Conservation (phyloP, 2,329 filamentous ascomycete genomes). For the Alternaria sp. region DNA sequence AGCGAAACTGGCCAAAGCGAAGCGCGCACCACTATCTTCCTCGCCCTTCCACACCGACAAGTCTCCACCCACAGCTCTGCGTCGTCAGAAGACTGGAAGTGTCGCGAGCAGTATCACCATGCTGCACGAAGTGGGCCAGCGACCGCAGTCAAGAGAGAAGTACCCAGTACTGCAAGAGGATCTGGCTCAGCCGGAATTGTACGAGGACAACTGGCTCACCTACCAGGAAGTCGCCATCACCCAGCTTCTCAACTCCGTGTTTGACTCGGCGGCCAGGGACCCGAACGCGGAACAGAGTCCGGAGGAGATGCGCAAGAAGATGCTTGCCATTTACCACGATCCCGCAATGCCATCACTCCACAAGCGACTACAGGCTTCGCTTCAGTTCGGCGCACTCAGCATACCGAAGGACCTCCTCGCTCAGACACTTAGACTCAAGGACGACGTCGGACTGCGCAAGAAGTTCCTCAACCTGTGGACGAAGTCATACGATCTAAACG, state of each 20-base stretch:
- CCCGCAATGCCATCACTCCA: constrained; percentile 58
- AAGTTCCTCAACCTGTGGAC: constrained; percentile 65
- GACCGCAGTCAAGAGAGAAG: constrained; percentile 37
- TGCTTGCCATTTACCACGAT: constrained; percentile 63
- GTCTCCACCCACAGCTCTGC: constrained; percentile 45
- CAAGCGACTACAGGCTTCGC: constrained; percentile 64
- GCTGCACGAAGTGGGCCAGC: constrained; percentile 42
- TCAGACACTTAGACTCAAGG: constrained; percentile 55
- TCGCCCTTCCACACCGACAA: constrained; percentile 46
- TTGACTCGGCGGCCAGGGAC: constrained; percentile 48
- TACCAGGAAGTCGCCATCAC: constrained; percentile 68
- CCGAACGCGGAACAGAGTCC: constrained; percentile 36
- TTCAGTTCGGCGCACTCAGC: constrained; percentile 64
- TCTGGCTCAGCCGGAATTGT: constrained; percentile 62
- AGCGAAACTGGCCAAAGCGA: constrained; percentile 27
- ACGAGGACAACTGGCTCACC: constrained; percentile 68
- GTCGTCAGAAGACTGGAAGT: constrained; percentile 32
- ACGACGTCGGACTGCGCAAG: constrained; percentile 64
- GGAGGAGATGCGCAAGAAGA: constrained; percentile 52
- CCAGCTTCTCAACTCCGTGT: constrained; percentile 64
- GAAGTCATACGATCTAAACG: constrained; percentile 61
- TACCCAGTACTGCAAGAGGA: constrained; percentile 63
- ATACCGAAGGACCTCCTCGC: constrained; percentile 60
- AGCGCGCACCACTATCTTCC: constrained; percentile 35
- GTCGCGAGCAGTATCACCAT: constrained; percentile 40